Base-by-base conservation (phyloP, 2,329 filamentous ascomycete species). In the Aspergillus ibericus region DNA sequence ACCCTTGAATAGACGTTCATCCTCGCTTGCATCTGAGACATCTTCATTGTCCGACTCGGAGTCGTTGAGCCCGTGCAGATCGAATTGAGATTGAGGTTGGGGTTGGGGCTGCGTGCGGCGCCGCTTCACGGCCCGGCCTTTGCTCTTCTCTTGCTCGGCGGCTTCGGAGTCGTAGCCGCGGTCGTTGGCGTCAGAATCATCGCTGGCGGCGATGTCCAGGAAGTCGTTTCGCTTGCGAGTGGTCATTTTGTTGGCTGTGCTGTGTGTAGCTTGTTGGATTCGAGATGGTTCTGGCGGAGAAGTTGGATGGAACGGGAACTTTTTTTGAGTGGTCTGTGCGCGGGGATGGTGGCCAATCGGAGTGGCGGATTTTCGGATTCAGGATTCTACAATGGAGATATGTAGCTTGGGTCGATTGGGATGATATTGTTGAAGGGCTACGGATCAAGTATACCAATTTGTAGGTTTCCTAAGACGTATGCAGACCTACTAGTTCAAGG, bases 81-180 rank as follows among this genome's bases (percentile, higher is more conserved):
- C 64, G 12, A 55, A 59, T 15, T 67, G 66, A 74, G 87, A 85
- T 66, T n/a, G n/a, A n/a, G n/a, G n/a, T 15, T 55, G 55, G 13
- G 56, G 58, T 27, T 55, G 48, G 3, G 75, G 59, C 55, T 66
- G 63, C 40, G 68, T 70, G 61, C 65, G 69, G 55, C 68, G 71
- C 66, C 66, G 69, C 66, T 73, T 77, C 57, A 64, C 65, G 46
- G 61, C 63, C 40, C 67, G 71, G 36, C 70, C 72, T 67, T 79
- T 80, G 53, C 69, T 75, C 52, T 78, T 70, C 58, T 75, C 70
- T 20, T 78, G 69, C 58, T 75, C 71, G 18, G 67, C 76, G 5
- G 73, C 77, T 60, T 80, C 78, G 40, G 78, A 80, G 60, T 80
- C 76, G 55, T 80, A 80, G 60, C 77, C 78, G 15, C 64, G 64